phyloP scores from a whole-genome alignment of 1,284 basidiomycete species.

The Schizophyllum amplum region DNA sequence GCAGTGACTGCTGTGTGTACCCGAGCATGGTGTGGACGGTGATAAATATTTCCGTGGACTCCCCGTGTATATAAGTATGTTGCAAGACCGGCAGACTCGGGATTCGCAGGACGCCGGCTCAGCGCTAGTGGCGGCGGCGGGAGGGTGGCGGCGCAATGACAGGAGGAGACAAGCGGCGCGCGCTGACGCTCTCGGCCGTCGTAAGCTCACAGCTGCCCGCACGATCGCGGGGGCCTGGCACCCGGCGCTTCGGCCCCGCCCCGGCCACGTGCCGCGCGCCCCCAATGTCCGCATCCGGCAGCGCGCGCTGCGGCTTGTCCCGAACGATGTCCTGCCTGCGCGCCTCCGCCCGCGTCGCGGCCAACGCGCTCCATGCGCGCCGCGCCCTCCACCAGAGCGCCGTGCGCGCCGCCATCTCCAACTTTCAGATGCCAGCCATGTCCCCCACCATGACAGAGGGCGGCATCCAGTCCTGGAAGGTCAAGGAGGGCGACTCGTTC shows the following conservation, averaged over 20 bases:
- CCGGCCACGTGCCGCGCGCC: background rate
- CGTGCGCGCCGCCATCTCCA: constrained; percentile 28
- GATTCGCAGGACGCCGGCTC: background rate
- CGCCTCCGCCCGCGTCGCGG: background rate
- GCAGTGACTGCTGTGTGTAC: constrained; percentile 14
- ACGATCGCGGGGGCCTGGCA: too few species aligned
- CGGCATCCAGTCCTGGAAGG: constrained; percentile 33
- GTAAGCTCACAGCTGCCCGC: too few species aligned
- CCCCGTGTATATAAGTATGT: background rate
- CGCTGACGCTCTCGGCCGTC: too few species aligned
- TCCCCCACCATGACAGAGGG: constrained; percentile 38
- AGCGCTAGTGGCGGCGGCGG: background rate
- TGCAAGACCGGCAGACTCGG: background rate
- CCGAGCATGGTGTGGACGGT: background rate
- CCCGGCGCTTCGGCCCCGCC: too few species aligned
- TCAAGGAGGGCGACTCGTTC: constrained; percentile 36
- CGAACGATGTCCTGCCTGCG: background rate
- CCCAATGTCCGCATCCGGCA: too few species aligned
- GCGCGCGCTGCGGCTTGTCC: background rate
- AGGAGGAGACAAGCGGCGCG: background rate
- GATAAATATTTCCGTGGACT: background rate
- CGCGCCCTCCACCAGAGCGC: constrained; percentile 9
- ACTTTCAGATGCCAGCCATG: constrained; percentile 33
- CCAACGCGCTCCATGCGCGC: background rate
- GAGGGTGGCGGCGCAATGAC: background rate